Percentiles rank a stretch among this genome's conserved stretches.
Evolutionary conservation across 805 yeast genomes (phyloP).

Genomic region (Saccharomycopsis microspora): DNA sequence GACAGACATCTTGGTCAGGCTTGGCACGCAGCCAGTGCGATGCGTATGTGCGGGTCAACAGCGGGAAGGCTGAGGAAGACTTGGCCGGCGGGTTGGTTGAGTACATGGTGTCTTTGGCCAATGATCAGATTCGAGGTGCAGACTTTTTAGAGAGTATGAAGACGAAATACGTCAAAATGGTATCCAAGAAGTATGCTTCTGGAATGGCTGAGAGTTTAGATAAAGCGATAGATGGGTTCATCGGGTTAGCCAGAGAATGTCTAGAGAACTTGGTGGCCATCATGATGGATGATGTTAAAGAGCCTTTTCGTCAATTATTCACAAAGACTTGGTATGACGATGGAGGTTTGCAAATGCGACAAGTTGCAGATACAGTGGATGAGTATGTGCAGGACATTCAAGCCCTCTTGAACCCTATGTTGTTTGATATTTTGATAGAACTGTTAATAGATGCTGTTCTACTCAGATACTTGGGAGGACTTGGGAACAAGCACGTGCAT

Average conservation of each 20-base stretch:
- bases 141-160: slow-evolving; percentile 61
- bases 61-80: slow-evolving; percentile 24
- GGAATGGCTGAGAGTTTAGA: slow-evolving; percentile 48
- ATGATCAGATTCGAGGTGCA: slow-evolving; percentile 69
- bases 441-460: slow-evolving; percentile 41
- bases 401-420: slow-evolving; percentile 37
- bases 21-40: slow-evolving; percentile 44
- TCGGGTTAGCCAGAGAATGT: slow-evolving; percentile 58
- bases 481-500: slow-evolving; percentile 30
- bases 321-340: slow-evolving; percentile 60
- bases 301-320: slow-evolving; percentile 51
- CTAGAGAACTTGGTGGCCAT: slow-evolving; percentile 44
- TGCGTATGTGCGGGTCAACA: slow-evolving; percentile 22
- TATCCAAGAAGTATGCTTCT: slow-evolving; percentile 49
- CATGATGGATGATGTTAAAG: slow-evolving; percentile 60
- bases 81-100: slow-evolving; percentile 59
- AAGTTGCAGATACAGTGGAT: slow-evolving; percentile 57
- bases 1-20: slow-evolving; percentile 54
- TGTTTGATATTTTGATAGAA: slow-evolving; percentile 43
- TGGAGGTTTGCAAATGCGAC: slow-evolving; percentile 42
- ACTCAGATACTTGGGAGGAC: slow-evolving; percentile 35
- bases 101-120: slow-evolving; percentile 72
- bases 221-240: slow-evolving; percentile 68
- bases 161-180: slow-evolving; percentile 50
- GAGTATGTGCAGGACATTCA: slow-evolving; percentile 65